These are phyloP conservation scores for Trapa bicornis DNA, from an alignment of 345 rosid species.

Conservation along the genomic window DNA sequence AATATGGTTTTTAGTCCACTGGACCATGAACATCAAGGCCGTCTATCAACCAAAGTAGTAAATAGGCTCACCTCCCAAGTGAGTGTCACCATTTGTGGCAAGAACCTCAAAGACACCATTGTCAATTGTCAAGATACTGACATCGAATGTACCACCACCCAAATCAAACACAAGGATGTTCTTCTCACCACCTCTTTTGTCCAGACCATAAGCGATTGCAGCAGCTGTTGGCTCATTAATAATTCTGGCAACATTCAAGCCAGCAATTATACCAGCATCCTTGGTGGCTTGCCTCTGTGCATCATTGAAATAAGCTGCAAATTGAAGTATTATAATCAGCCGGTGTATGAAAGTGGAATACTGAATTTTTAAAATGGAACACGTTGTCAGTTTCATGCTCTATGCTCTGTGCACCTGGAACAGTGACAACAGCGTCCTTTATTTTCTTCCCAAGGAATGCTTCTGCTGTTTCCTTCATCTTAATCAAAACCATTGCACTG, in stretches of 20 bases:
- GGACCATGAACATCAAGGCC: not conserved
- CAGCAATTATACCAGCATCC: conserved; percentile 93
- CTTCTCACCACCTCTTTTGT: conserved; percentile 95
- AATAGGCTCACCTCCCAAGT: conserved; percentile 74
- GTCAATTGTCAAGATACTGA: conserved; percentile 86
- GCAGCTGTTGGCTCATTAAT: conserved; percentile 98
- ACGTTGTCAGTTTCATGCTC: too few species aligned
- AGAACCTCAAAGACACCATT: conserved; percentile 46
- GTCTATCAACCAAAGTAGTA: not conserved
- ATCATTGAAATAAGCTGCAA: conserved; percentile 91
- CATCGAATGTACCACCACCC: conserved; percentile 98
- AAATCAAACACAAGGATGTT: conserved; percentile 96
- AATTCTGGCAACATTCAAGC: conserved; percentile 89
- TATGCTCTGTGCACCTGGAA: conserved; percentile 57
- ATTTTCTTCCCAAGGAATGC: conserved; percentile 95
- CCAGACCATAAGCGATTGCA: conserved; percentile 92
- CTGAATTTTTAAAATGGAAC: too few species aligned
- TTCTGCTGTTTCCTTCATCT: conserved; percentile 98
- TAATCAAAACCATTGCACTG: conserved; percentile 78
- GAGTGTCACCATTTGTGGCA: conserved; percentile 78
- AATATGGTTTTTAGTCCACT: too few species aligned
- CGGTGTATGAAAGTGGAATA: not conserved
- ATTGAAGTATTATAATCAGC: conserved; percentile 8
- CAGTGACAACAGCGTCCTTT: conserved; percentile 95
- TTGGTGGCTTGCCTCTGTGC: conserved; percentile 98